Conservation (phyloP, 2,329 filamentous ascomycete genomes). For the Penicillium sp. region DNA sequence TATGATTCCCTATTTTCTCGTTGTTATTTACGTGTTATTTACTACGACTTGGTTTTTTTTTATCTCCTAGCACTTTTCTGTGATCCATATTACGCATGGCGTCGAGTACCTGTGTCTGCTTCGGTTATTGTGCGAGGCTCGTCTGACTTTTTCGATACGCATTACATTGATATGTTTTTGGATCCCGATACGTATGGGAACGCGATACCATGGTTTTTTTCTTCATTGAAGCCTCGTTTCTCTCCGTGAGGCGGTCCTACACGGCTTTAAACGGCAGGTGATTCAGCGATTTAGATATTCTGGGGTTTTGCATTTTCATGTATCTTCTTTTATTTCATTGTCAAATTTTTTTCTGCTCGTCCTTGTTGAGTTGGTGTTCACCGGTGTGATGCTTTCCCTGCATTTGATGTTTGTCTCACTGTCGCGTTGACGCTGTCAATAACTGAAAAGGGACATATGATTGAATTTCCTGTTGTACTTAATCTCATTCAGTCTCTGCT, state of each 20-base stretch:
- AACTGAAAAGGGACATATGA: background rate
- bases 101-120: slow-evolving; percentile 8
- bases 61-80: background rate
- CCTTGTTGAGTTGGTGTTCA: slow-evolving; percentile 2
- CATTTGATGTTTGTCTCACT: background rate
- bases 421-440: background rate
- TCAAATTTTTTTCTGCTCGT: background rate
- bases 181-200: background rate
- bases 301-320: slow-evolving; percentile 11
- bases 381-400: slow-evolving; percentile 6
- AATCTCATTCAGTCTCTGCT: background rate
- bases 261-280: slow-evolving; percentile 10
- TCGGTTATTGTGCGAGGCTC: background rate
- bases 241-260: slow-evolving; percentile 2
- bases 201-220: slow-evolving; percentile 11
- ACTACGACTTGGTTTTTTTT: slow-evolving; percentile 2
- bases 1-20: slow-evolving; percentile 12
- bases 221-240: slow-evolving; percentile 7
- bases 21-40: background rate
- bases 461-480: background rate
- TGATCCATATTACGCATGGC: slow-evolving; percentile 10
- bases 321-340: slow-evolving; percentile 6
- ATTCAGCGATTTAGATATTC: slow-evolving; percentile 12
- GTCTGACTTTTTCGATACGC: slow-evolving; percentile 7
- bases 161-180: slow-evolving; percentile 14